Percentiles rank a stretch among this genome's conserved stretches.
phyloP scores from a whole-genome alignment of 1,284 basidiomycete genomes.

The Erythrobasidium hasegawianum region DNA sequence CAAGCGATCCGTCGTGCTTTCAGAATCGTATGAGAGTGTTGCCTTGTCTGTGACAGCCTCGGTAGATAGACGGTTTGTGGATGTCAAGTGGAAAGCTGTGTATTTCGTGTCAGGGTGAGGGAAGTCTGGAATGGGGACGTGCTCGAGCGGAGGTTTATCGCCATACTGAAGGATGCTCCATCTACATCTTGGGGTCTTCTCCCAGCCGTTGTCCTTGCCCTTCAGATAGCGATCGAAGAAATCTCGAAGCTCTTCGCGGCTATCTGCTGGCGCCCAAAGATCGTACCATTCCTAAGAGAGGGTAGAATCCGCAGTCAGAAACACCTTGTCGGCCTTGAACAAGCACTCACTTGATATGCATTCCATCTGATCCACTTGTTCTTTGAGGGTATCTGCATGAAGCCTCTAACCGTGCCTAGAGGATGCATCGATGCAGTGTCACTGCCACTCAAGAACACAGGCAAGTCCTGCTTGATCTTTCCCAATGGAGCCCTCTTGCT shows the following conservation, averaged over 20 bases:
- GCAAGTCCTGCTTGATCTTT: slow-evolving; percentile 8
- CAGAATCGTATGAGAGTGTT: slow-evolving; percentile 8
- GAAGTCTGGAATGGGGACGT: slow-evolving; percentile 6
- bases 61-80: background rate
- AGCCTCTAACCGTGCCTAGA: slow-evolving; percentile 36
- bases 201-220: slow-evolving; percentile 43
- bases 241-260: slow-evolving; percentile 37
- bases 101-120: slow-evolving; percentile 6
- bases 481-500: slow-evolving; percentile 12
- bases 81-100: background rate
- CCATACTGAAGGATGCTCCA: slow-evolving; percentile 30
- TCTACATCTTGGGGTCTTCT: slow-evolving; percentile 37
- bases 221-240: slow-evolving; percentile 44
- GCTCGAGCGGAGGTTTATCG: slow-evolving; percentile 23
- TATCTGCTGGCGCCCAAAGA: slow-evolving; percentile 30
- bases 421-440: slow-evolving; percentile 34
- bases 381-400: slow-evolving; percentile 31
- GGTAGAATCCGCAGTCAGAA: too few species aligned
- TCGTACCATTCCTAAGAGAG: slow-evolving; percentile 34
- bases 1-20: background rate
- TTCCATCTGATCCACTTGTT: slow-evolving; percentile 30
- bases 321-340: too few species aligned
- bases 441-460: slow-evolving; percentile 6
- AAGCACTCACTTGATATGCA: too few species aligned
- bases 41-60: too few species aligned